A percentile compares a stretch with the other conserved stretches of the same genome.
Conservation (phyloP, 2,329 filamentous ascomycete genomes). For the Diaporthe amygdali region DNA sequence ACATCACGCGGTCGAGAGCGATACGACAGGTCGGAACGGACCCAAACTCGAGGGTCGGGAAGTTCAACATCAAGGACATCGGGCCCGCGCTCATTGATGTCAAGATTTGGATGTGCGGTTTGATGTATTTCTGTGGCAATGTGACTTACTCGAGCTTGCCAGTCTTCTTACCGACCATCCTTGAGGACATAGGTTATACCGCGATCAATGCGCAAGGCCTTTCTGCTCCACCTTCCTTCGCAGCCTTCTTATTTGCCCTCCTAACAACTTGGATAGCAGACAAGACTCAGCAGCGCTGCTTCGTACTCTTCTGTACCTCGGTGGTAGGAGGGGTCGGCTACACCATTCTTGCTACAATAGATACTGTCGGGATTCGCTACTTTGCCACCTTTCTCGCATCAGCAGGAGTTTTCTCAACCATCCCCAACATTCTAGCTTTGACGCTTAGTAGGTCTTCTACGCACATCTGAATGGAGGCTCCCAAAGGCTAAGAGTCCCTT, state of each 20-base stretch:
- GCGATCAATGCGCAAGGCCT: slow-evolving; percentile 6
- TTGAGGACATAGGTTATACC: slow-evolving; percentile 11
- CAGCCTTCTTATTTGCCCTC: not conserved
- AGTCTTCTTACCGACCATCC: slow-evolving; percentile 11
- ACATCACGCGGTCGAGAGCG: not conserved
- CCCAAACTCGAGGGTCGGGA: not conserved
- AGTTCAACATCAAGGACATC: not conserved
- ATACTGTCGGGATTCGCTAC: not conserved
- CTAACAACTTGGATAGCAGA: not conserved
- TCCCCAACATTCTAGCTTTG: not conserved
- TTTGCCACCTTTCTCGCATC: not conserved
- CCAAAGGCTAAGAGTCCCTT: not conserved
- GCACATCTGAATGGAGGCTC: not conserved
- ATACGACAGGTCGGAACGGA: not conserved
- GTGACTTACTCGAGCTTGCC: slow-evolving; percentile 8
- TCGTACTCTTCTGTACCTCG: not conserved
- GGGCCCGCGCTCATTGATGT: not conserved
- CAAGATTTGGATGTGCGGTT: not conserved
- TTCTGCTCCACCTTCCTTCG: not conserved
- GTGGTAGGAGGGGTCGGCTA: not conserved
- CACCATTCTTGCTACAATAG: not conserved
- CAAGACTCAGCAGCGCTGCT: not conserved
- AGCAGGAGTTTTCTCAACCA: not conserved
- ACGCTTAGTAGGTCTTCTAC: not conserved
- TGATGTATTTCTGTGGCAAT: slow-evolving; percentile 14